phyloP scores from a whole-genome alignment of 495 filamentous ascomycete species.

The Geopyxis carbonaria region DNA sequence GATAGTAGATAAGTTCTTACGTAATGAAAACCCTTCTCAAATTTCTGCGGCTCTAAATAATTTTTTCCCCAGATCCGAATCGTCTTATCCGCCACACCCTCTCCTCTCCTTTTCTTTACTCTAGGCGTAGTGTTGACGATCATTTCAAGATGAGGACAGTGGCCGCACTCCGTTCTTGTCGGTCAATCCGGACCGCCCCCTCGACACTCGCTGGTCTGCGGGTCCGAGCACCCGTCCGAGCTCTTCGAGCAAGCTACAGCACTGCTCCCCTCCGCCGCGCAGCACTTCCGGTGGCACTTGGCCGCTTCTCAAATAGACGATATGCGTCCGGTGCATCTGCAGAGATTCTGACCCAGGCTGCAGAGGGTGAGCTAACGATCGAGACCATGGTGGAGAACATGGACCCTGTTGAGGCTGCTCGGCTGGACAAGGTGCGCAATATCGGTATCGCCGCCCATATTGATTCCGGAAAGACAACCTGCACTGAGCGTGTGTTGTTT shows the following conservation, averaged over 20 bases:
- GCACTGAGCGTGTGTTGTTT: constrained; percentile 91
- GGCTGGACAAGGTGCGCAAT: constrained; percentile 69
- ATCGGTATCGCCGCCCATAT: constrained; percentile 99
- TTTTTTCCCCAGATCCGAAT: no score
- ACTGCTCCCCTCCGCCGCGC: constrained; percentile 6
- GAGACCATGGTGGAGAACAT: constrained; percentile 50
- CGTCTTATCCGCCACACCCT: no score
- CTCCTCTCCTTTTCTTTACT: no score
- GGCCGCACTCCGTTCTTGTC: constrained; percentile 6
- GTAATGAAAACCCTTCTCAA: no score
- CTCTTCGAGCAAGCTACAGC: constrained; percentile 8
- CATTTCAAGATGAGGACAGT: constrained; percentile 4
- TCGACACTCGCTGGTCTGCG: constrained; percentile 1
- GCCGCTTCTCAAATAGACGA: background rate
- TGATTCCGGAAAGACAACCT: constrained; percentile 96
- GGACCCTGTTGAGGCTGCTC: constrained; percentile 53
- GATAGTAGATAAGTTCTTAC: no score
- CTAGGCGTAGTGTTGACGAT: no score
- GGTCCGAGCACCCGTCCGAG: constrained; percentile 4
- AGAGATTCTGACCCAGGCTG: constrained; percentile 2
- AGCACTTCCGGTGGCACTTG: constrained; percentile 8
- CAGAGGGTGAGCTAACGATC: constrained; percentile 14
- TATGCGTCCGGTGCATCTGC: background rate
- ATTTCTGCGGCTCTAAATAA: no score
- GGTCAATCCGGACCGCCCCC: constrained; percentile 14